Percentiles rank a stretch among this genome's conserved stretches.
Conservation (phyloP, 1,284 basidiomycete genomes). For the Trichosporon ovoides region DNA sequence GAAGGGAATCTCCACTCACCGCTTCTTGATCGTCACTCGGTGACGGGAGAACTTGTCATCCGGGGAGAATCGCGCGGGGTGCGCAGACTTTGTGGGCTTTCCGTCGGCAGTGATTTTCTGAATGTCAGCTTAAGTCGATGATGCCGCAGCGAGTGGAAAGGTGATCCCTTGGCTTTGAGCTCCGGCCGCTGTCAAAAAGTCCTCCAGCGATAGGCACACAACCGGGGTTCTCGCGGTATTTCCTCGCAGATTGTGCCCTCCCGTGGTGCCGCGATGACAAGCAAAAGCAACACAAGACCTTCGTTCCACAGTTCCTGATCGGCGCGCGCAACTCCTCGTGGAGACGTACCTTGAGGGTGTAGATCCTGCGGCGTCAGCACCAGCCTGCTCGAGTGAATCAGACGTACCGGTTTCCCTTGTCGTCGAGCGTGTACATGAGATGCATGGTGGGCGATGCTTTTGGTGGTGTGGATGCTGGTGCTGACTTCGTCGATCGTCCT, state of each 20-base stretch:
- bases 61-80: constrained; percentile 92
- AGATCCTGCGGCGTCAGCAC: constrained; percentile 49
- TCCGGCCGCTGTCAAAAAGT: no score
- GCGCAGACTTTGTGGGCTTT: constrained; percentile 83
- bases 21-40: constrained; percentile 89
- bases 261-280: no score
- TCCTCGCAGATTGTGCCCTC: no score
- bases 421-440: constrained; percentile 86
- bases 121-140: background rate
- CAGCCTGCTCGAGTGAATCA: accelerated
- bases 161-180: no score
- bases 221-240: no score
- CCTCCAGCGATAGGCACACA: no score
- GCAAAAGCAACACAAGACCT: no score
- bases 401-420: constrained; percentile 58
- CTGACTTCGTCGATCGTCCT: background rate
- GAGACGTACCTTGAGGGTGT: constrained; percentile 72
- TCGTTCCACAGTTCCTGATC: no score
- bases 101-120: constrained; percentile 78
- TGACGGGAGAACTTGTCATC: constrained; percentile 97
- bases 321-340: background rate
- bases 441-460: constrained; percentile 60
- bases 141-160: no score
- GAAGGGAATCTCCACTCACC: constrained; percentile 51
- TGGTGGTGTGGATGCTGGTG: background rate